Evolutionary conservation across 306 rosid genomes (phyloP), one percentile per base, ranked within the genome.

Genomic region (Prunus mongolica): DNA sequence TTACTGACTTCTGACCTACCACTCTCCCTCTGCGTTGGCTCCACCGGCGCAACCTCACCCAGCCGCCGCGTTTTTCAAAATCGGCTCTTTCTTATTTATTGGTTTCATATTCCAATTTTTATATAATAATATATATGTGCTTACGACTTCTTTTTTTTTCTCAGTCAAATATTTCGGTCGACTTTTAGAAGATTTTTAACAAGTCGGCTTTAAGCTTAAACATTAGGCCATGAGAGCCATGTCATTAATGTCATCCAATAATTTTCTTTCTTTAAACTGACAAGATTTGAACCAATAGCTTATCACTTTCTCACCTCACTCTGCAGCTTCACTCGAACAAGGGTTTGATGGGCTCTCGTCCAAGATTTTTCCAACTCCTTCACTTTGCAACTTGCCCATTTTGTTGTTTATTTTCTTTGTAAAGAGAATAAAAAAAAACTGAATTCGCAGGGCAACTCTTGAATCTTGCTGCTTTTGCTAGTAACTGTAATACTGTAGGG

Each of bases 61-160:
- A 69, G 45, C 62, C 70, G 70, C 65, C 70, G 55, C 75, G 13
- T 24, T 67, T 32, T 73, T 49, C 78, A 54, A 22, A 4, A 16
- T 44, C 19, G 69, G 69, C 75, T 18, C 32, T n/a, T 12, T 12
- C 52, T 67, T 41, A 41, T 25, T 12, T 22, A 12, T 66, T 10
- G 0, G 22, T 41, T 34, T 32, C 47, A 16, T 11, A 65, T 12
- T 20, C 16, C 13, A 4, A 15, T 14, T 41, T 41, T 20, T 20
- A 20, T 56, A 20, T 56, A n/a, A 20, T 56, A n/a, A 3, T 56
- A n/a, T 57, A n/a, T 20, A 3, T 13, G 12, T 1, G 28, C 14
- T 11, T 0, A 57, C 15, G 15, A 57, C 63, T 57, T 0, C 0
- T 2, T 51, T 52, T 18, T 6, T 51, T 16, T 56, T 10, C 27